Base-by-base conservation (phyloP, 768 basidiomycete genomes). In the Neoboletus brunneissimus region DNA sequence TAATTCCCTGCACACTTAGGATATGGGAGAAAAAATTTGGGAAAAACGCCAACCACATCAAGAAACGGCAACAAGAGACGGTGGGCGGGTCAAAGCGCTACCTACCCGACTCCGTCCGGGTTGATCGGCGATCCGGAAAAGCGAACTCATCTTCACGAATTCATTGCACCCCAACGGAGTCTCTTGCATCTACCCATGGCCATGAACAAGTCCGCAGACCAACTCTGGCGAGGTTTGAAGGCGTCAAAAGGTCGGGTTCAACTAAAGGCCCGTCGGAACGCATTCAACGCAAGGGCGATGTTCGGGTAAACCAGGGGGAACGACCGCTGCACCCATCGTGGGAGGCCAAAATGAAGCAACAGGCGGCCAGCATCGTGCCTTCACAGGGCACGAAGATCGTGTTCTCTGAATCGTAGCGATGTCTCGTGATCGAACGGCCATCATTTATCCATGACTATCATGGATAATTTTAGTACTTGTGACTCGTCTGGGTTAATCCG, bases 11-110 rank as follows among this genome's bases (percentile, higher is more conserved):
- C 2, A 32, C 29, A 11, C 41, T 29, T 64, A 98, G 95, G 2
- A 97, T 98, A 62, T 98, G 96, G 95, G 96, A 98, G 75, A 95
- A 94, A 76, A 98, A 94, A 72, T 98, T 85, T 64, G 96, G 96
- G 47, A 82, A 78, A 57, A 84, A 86, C 58, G 95, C 96, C 23
- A 97, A 96, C 69, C 96, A 98, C 71, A 81, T 95, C 73, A 88
- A 89, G 73, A 88, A 84, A 61, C 71, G 75, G 57, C 68, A 65
- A 42, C 74, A 35, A 18, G 66, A 64, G 38, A 35, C 48, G 49
- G 65, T 31, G 32, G 55, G 54, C 51, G 50, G 49, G 47, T 29
- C 63, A 47, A 64, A 62, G 34, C 38, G 41, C 49, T 63, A 54
- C 54, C 53, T 47, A 37, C 54, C 60, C 42, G 55, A 53, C 13